phyloP scores from a whole-genome alignment of 352 stramenopile genomes.

The Pythium pyrilobum region DNA sequence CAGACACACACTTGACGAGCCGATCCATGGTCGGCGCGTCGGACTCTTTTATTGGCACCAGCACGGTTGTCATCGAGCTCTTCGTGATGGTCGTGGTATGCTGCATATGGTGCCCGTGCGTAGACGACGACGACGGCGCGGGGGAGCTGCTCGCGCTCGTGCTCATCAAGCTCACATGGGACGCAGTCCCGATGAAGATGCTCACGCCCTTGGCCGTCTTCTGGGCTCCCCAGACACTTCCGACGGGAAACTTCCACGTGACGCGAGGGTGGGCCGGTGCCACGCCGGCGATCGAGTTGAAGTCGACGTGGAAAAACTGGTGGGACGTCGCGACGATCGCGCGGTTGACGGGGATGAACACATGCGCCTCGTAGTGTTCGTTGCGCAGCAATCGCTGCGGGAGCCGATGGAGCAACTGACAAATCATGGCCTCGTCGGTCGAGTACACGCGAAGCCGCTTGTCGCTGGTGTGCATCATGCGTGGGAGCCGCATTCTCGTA shows the following conservation, averaged over 20 bases:
- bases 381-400: slow-evolving; percentile 54
- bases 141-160: slow-evolving; percentile 4
- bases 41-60: slow-evolving; percentile 36
- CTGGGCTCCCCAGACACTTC: slow-evolving; percentile 40
- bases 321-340: slow-evolving; percentile 73
- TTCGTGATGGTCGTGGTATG: slow-evolving; percentile 24
- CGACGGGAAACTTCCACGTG: slow-evolving; percentile 41
- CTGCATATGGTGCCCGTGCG: background rate
- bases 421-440: slow-evolving; percentile 59
- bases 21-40: slow-evolving; percentile 24
- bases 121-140: slow-evolving; percentile 1
- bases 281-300: slow-evolving; percentile 24
- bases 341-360: slow-evolving; percentile 58
- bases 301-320: slow-evolving; percentile 61
- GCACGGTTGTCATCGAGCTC: slow-evolving; percentile 44
- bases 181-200: slow-evolving; percentile 40
- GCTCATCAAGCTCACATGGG: slow-evolving; percentile 25
- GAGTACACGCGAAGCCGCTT: slow-evolving; percentile 78
- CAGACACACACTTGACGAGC: slow-evolving; percentile 34
- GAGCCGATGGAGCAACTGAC: slow-evolving; percentile 52
- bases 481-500: slow-evolving; percentile 59
- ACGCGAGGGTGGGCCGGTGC: slow-evolving; percentile 26
- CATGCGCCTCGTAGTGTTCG: slow-evolving; percentile 74
- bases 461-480: slow-evolving; percentile 72
- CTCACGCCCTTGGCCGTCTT: slow-evolving; percentile 35